These are phyloP conservation scores for Umbelopsis ramanniana DNA, from an alignment of 192 early-diverging fungal genomes.

Conservation along the genomic window DNA sequence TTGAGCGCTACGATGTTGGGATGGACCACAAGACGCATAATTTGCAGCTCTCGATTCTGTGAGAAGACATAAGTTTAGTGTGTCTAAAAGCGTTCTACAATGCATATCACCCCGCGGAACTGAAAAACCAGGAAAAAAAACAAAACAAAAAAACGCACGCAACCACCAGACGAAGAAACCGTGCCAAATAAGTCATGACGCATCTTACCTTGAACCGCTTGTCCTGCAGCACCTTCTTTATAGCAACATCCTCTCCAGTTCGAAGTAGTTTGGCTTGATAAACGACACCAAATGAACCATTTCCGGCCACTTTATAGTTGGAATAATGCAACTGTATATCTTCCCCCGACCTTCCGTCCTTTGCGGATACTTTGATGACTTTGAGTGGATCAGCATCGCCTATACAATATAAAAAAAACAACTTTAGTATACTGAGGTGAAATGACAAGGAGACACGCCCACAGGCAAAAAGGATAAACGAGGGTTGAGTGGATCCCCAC, in stretches of 20 bases:
- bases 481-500: too few relatives aligned
- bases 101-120: neutral
- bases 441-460: neutral
- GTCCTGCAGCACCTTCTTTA: slow-evolving; percentile 99
- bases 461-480: neutral
- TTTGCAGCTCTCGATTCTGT: slow-evolving; percentile 90
- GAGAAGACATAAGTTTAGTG: neutral
- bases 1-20: slow-evolving; percentile 90
- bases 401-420: neutral
- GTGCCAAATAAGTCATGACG: too few relatives aligned
- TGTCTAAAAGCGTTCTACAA: neutral
- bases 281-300: slow-evolving; percentile 99
- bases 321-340: slow-evolving; percentile 88
- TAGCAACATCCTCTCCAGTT: slow-evolving; percentile 83
- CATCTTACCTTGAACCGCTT: slow-evolving; percentile 90
- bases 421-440: neutral
- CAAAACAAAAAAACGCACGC: neutral
- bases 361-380: slow-evolving; percentile 81
- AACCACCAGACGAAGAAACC: too few relatives aligned
- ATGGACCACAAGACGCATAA: slow-evolving; percentile 90
- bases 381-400: slow-evolving; percentile 49
- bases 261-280: slow-evolving; percentile 92
- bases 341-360: slow-evolving; percentile 86
- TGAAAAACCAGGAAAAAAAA: neutral
- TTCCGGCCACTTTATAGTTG: slow-evolving; percentile 93